Base-by-base conservation (phyloP, 805 yeast genomes). In the Zygosaccharomyces gambellarensis region DNA sequence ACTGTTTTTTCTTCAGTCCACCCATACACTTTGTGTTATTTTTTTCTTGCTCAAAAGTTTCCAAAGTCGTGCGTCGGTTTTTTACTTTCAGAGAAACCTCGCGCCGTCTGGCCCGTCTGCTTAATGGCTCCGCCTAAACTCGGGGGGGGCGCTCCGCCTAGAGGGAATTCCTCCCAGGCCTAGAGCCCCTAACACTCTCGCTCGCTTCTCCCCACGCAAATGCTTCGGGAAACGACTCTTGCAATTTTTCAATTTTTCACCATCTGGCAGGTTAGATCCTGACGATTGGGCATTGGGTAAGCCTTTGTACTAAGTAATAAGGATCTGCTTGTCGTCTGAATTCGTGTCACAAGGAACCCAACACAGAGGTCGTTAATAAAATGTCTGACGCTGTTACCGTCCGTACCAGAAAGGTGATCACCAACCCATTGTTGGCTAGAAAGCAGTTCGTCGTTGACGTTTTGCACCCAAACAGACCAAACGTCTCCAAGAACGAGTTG, bases 401-500 rank as follows among this genome's bases (percentile, higher is more conserved):
- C 83, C 92, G 98, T 85, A 92, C 98, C 77, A 87, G 98, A 86
- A 92, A 75, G 73, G 97, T 92, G 81, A 87, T 92, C 79, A 79
- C 96, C 79, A 94, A 94, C 95, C 97, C 98, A 75, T 87, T 94
- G 76, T 87, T 94, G 78, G 90, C 89, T 75, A 92, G 99, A 85
- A 90, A 96, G 81, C 99, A 94, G 82, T 94, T 94, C 77, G 99
- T 94, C 81, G 83, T 94, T 74, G 99, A 94, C 81, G 97, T 94
- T 70, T 83, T 90, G 76, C 99, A 94, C 85, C 99, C 99, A 82
- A 89, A 88, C 90, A 86, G 89, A 78, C 90, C 99, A 70, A 94
- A 92, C 81, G 97, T 94, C 73, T 84, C 99, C 74, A 94, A 94
- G 88, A 97, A 90, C 76, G 99, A 94, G 80, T 85, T 94, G 78